Base-by-base conservation (phyloP, 1,139 yeast genomes). In the Pichia sp. region DNA sequence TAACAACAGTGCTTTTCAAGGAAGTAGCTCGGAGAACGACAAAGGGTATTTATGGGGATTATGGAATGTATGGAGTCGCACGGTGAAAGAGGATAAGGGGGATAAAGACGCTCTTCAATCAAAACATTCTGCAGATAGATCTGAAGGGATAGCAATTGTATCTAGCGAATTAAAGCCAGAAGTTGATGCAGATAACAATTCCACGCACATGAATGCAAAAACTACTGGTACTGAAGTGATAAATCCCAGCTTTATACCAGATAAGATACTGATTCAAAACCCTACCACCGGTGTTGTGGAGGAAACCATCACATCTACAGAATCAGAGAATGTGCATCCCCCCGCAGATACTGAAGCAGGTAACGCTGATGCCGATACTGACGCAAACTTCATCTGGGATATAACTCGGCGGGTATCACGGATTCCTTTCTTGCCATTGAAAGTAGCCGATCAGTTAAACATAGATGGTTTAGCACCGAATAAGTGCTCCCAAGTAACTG, bases 381-480 rank as follows among this genome's bases (percentile, higher is more conserved):
- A 36, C 10, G 6, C 45, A 5, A 52, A 43, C 29, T 50, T 50
- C 7, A 47, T 55, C 3, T 55, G 58, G 58, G 46, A 42, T 23
- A 53, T 55, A 11, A 55, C 58, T 2, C 47, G 56, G 46, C 29
- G 56, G 2, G 49, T 55, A 1, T 53, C 58, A 19, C 30, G 48
- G 26, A 29, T 52, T 6, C 52, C 49, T 8, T 48, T 47, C 45
- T 45, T 49, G 31, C 50, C 47, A 19, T 50, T 41, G 5, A 31
- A 34, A 19, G 41, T 38, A 10, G 32, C 29, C n/a, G 29, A n/a
- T 13, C 23, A 16, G 30, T 8, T 45, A 13, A 30, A 19, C 30
- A 29, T n/a, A 7, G 40, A 51, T 7, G 38, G 8, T 4, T 23
- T 45, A 11, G 23, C 34, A 5, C 53, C 57, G 4, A 54, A 54